Conservation (phyloP, 163 green algal genomes). For the Scenedesmus sp. region DNA sequence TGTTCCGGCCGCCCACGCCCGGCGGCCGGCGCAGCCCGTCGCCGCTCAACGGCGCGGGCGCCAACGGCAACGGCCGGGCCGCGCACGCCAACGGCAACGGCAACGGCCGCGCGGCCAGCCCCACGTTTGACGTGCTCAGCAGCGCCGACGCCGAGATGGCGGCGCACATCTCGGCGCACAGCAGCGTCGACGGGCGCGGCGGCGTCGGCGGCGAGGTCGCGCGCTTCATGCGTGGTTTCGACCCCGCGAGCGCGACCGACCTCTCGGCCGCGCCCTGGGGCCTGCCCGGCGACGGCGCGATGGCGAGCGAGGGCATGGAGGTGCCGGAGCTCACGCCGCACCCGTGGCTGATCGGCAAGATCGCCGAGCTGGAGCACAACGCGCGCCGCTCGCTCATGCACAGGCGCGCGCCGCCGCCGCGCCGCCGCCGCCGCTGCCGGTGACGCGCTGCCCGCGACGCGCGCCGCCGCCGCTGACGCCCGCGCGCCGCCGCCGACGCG, state of each 20-base stretch:
- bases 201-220: neutral
- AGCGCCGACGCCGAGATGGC: constrained; percentile 19
- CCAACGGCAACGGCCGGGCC: no score
- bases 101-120: neutral
- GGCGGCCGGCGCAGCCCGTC: no score
- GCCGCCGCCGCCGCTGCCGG: no score
- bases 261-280: no score
- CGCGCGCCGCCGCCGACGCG: no score
- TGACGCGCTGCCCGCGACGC: no score
- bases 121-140: neutral
- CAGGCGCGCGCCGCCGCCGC: constrained; percentile 43
- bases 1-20: no score
- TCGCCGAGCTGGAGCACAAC: constrained; percentile 52
- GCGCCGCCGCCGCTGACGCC: no score
- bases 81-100: constrained; percentile 1
- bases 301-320: constrained; percentile 6
- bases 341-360: constrained; percentile 32
- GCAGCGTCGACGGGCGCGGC: neutral
- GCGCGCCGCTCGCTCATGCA: constrained; percentile 70
- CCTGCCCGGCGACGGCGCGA: no score
- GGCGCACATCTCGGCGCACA: constrained; percentile 1
- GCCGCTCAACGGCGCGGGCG: no score
- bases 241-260: no score
- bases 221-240: no score
- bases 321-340: neutral